These are phyloP conservation scores for Porcisia hertigi DNA, from an alignment of 208 protist species.

Conservation along the genomic window DNA sequence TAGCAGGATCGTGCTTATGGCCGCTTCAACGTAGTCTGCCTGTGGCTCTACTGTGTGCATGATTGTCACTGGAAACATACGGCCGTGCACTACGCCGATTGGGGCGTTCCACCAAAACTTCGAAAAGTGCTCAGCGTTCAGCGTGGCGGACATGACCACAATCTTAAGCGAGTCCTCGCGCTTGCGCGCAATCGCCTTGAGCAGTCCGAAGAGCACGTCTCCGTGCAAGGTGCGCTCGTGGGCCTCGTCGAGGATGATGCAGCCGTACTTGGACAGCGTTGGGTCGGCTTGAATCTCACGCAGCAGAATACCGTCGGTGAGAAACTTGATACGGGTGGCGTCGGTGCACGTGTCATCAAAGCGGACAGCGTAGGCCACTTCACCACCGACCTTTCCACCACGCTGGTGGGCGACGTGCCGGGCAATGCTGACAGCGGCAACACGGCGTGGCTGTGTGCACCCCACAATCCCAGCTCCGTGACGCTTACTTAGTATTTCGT, in stretches of 20 bases:
- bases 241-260: constrained; percentile 99
- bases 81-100: constrained; percentile 90
- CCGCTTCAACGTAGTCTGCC: constrained; percentile 97
- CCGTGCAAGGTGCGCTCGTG: constrained; percentile 98
- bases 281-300: constrained; percentile 95
- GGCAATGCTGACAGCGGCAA: constrained; percentile 96
- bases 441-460: constrained; percentile 96
- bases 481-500: constrained; percentile 68
- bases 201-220: constrained; percentile 91
- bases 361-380: constrained; percentile 94
- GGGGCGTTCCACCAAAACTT: constrained; percentile 95
- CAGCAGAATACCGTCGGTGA: constrained; percentile 97
- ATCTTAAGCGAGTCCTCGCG: constrained; percentile 84
- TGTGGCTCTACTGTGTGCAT: constrained; percentile 94
- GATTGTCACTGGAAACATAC: constrained; percentile 92
- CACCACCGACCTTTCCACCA: constrained; percentile 64
- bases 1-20: constrained; percentile 97
- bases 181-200: constrained; percentile 81
- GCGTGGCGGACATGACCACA: constrained; percentile 97
- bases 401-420: constrained; percentile 93
- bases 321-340: constrained; percentile 93
- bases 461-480: constrained; percentile 67
- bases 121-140: constrained; percentile 95
- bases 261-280: constrained; percentile 92
- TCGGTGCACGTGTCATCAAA: constrained; percentile 93